These are phyloP conservation scores for Ogataea dorogensis DNA, from an alignment of 805 yeast species.

Conservation along the genomic window DNA sequence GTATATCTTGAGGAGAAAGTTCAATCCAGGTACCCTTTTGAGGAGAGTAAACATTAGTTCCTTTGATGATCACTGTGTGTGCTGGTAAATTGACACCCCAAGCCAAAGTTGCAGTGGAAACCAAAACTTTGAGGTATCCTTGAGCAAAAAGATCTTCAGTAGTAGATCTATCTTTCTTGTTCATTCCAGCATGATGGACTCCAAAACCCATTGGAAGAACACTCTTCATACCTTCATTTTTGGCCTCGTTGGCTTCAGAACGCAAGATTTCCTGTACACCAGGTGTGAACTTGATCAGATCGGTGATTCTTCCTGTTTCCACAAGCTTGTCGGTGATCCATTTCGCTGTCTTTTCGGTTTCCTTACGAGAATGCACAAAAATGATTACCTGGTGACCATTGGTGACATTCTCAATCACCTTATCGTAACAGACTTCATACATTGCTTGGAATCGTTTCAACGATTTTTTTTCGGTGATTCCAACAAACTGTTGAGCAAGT, in stretches of 20 bases:
- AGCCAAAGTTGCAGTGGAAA: conserved; percentile 90
- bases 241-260: conserved; percentile 58
- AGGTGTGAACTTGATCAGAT: conserved; percentile 44
- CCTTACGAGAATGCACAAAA: conserved; percentile 93
- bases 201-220: conserved; percentile 75
- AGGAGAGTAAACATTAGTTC: conserved; percentile 92
- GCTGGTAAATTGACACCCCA: conserved; percentile 98
- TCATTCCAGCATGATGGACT: conserved; percentile 88
- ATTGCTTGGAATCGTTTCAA: conserved; percentile 75
- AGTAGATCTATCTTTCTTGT: conserved; percentile 66
- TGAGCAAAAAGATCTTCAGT: conserved; percentile 88
- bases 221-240: conserved; percentile 53
- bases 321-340: conserved; percentile 62
- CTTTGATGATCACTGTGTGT: conserved; percentile 89
- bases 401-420: conserved; percentile 58
- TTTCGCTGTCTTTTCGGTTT: conserved; percentile 79
- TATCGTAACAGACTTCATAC: conserved; percentile 89
- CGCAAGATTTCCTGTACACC: conserved; percentile 63
- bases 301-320: conserved; percentile 51
- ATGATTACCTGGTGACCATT: conserved; percentile 78
- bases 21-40: conserved; percentile 87
- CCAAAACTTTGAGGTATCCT: conserved; percentile 78
- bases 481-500: conserved; percentile 80
- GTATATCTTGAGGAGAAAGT: conserved; percentile 89
- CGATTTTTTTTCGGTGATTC: conserved; percentile 80